phyloP scores from a whole-genome alignment of 805 yeast genomes.

The Henningerozyma blattae region DNA sequence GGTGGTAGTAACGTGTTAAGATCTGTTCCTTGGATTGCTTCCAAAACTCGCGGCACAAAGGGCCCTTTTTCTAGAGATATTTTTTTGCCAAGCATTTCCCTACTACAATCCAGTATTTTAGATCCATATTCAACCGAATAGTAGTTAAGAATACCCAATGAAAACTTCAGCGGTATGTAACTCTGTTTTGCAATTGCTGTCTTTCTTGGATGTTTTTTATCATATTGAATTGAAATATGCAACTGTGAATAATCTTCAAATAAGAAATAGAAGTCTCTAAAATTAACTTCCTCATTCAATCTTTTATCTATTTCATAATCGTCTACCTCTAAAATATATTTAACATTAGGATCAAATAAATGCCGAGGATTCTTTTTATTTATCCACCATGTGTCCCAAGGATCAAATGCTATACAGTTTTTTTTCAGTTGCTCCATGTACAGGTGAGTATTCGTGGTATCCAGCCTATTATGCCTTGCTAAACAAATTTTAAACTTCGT shows the following conservation, averaged over 20 bases:
- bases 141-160: not conserved
- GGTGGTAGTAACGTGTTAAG: constrained; percentile 17
- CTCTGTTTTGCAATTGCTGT: constrained; percentile 16
- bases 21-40: not conserved
- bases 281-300: constrained; percentile 33
- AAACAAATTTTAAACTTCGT: too few species aligned
- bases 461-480: too few species aligned
- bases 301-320: constrained; percentile 42
- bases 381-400: constrained; percentile 55
- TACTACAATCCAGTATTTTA: not conserved
- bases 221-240: constrained; percentile 45
- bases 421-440: too few species aligned
- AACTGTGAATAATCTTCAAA: constrained; percentile 63
- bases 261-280: constrained; percentile 58
- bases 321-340: constrained; percentile 49
- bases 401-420: constrained; percentile 14
- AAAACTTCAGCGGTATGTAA: too few species aligned
- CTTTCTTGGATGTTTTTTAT: constrained; percentile 41
- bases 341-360: constrained; percentile 7
- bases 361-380: constrained; percentile 40
- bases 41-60: not conserved
- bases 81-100: not conserved
- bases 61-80: not conserved
- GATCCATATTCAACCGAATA: not conserved
- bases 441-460: too few species aligned